A percentile compares a stretch with the other conserved stretches of the same genome.
phyloP scores from a whole-genome alignment of 768 basidiomycete genomes.

The Amanita inopinata region DNA sequence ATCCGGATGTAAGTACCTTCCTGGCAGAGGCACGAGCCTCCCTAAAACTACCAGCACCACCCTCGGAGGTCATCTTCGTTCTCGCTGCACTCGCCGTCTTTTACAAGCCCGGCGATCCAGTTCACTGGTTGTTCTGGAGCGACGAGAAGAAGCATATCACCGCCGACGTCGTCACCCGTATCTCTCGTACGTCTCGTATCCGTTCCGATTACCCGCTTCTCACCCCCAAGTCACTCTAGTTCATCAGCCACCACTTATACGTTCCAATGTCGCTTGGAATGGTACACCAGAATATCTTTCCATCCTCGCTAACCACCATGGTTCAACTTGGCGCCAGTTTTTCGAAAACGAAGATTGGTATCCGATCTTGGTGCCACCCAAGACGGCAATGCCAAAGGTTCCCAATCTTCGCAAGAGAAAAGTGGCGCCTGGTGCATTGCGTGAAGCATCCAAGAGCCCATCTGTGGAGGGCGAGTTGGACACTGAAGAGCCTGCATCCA shows the following conservation, averaged over 20 bases:
- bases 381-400: slow-evolving; percentile 18
- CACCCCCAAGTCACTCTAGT: slow-evolving; percentile 18
- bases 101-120: slow-evolving; percentile 41
- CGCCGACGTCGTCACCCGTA: slow-evolving; percentile 41
- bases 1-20: slow-evolving; percentile 39
- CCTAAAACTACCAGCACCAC: slow-evolving; percentile 27
- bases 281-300: slow-evolving; percentile 30
- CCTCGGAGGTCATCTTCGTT: slow-evolving; percentile 38
- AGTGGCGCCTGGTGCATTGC: slow-evolving; percentile 17
- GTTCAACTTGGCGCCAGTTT: slow-evolving; percentile 20
- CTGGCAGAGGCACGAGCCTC: slow-evolving; percentile 31
- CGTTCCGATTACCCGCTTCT: background rate
- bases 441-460: slow-evolving; percentile 17
- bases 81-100: slow-evolving; percentile 55
- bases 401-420: slow-evolving; percentile 26
- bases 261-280: slow-evolving; percentile 33
- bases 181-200: slow-evolving; percentile 36
- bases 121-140: slow-evolving; percentile 60
- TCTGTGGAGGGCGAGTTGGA: slow-evolving; percentile 19
- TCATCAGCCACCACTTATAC: slow-evolving; percentile 28
- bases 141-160: slow-evolving; percentile 37
- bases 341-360: slow-evolving; percentile 25
- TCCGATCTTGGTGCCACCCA: slow-evolving; percentile 22
- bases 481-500: slow-evolving; percentile 20
- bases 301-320: slow-evolving; percentile 25